Conservation (phyloP, 192 early-diverging fungal genomes). For the Chytriomyces sp. region DNA sequence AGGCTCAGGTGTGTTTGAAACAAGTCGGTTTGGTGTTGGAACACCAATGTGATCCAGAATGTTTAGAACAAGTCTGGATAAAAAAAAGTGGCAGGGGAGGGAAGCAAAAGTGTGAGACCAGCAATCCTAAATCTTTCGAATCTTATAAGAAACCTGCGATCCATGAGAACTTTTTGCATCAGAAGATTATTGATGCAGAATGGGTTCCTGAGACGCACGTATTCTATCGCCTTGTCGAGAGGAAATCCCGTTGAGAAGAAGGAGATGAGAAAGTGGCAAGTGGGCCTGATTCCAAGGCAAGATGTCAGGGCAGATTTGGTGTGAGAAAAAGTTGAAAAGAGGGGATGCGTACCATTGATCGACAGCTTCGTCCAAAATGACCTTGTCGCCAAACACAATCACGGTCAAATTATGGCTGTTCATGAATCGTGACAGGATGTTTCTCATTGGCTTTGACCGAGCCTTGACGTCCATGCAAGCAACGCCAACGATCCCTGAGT, state of each 20-base stretch:
- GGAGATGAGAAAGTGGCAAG: slow-evolving; percentile 93
- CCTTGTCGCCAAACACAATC: slow-evolving; percentile 95
- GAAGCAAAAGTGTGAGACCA: neutral
- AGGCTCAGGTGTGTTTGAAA: slow-evolving; percentile 44
- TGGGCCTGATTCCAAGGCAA: slow-evolving; percentile 59
- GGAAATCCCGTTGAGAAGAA: slow-evolving; percentile 97
- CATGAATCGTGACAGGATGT: slow-evolving; percentile 73
- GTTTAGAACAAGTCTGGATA: slow-evolving; percentile 73
- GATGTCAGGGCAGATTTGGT: neutral
- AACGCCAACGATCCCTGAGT: slow-evolving; percentile 34
- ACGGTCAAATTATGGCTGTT: slow-evolving; percentile 74
- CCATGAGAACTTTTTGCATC: slow-evolving; percentile 86
- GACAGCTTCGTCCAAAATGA: slow-evolving; percentile 92
- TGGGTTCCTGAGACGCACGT: slow-evolving; percentile 80
- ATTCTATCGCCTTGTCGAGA: slow-evolving; percentile 88
- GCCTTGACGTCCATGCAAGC: slow-evolving; percentile 56
- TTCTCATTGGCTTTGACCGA: slow-evolving; percentile 94
- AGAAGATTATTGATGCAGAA: slow-evolving; percentile 91
- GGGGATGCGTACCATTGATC: slow-evolving; percentile 61
- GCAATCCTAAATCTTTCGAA: neutral
- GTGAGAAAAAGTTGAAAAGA: neutral
- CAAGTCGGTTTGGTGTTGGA: slow-evolving; percentile 78
- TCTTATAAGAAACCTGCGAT: slow-evolving; percentile 57
- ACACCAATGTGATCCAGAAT: slow-evolving; percentile 81
- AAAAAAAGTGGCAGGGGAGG: neutral